phyloP scores from a whole-genome alignment of 495 filamentous ascomycete genomes.

The Viridothelium virens region DNA sequence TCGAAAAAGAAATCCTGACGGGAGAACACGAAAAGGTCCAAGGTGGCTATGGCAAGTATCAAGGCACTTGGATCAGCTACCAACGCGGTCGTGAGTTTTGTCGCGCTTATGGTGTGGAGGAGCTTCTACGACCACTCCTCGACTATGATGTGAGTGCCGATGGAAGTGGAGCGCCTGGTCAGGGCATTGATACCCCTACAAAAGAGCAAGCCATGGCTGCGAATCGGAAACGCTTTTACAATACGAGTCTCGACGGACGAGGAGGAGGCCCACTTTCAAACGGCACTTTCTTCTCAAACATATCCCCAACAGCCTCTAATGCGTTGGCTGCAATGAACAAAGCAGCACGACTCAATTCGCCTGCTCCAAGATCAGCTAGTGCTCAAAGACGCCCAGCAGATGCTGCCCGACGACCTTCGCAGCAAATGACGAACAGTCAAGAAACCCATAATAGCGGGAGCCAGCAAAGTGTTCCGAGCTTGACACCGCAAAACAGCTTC shows the following conservation, averaged over 20 bases:
- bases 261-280: slow-evolving; percentile 54
- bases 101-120: slow-evolving; percentile 86
- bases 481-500: slow-evolving; percentile 58
- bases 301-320: slow-evolving; percentile 83
- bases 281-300: slow-evolving; percentile 92
- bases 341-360: slow-evolving; percentile 77
- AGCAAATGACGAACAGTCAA: slow-evolving; percentile 61
- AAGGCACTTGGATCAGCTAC: slow-evolving; percentile 96
- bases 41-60: slow-evolving; percentile 96
- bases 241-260: slow-evolving; percentile 60
- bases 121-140: slow-evolving; percentile 71
- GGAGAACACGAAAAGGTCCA: slow-evolving; percentile 98
- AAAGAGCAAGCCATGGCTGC: slow-evolving; percentile 99
- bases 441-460: slow-evolving; percentile 47
- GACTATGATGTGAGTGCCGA: slow-evolving; percentile 82
- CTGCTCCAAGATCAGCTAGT: slow-evolving; percentile 51
- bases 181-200: slow-evolving; percentile 76
- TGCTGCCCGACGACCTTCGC: slow-evolving; percentile 47
- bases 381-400: slow-evolving; percentile 45
- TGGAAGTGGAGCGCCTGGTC: slow-evolving; percentile 53
- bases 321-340: slow-evolving; percentile 94
- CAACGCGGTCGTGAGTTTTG: slow-evolving; percentile 86
- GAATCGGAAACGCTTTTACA: slow-evolving; percentile 85
- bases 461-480: slow-evolving; percentile 61
- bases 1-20: slow-evolving; percentile 93